Conservation (phyloP, 2,329 filamentous ascomycete genomes). For the Cercospora zeae-maydis region DNA sequence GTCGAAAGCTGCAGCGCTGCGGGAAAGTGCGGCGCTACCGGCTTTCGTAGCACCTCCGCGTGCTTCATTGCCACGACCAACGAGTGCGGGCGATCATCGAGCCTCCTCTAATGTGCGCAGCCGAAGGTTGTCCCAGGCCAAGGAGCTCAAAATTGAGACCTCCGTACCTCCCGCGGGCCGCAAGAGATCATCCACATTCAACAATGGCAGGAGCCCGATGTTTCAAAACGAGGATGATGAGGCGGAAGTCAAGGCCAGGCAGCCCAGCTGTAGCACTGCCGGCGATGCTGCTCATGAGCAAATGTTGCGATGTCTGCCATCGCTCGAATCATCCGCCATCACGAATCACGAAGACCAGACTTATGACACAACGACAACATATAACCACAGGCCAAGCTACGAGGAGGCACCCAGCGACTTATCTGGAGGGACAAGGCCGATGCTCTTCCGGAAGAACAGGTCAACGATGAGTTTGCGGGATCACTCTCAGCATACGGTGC, state of each 20-base stretch:
- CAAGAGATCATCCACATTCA: conserved; percentile 34
- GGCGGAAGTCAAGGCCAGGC: conserved; percentile 14
- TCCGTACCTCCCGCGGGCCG: conserved; percentile 36
- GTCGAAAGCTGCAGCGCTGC: conserved; percentile 30
- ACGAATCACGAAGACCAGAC: conserved; percentile 11
- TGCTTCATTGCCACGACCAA: conserved; percentile 25
- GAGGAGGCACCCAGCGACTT: conserved; percentile 30
- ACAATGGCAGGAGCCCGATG: conserved; percentile 28
- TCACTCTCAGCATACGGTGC: conserved; percentile 61
- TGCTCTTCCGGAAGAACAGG: conserved; percentile 48
- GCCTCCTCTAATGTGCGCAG: conserved; percentile 47
- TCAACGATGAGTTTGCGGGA: conserved; percentile 62
- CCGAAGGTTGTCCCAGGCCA: conserved; percentile 73
- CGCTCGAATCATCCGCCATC: conserved; percentile 28
- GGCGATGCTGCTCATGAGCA: conserved; percentile 31
- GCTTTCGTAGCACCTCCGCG: conserved; percentile 30
- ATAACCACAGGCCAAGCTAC: conserved; percentile 23
- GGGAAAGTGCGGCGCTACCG: conserved; percentile 31
- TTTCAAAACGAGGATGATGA: conserved; percentile 25
- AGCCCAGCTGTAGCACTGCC: conserved; percentile 20
- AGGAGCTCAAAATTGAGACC: conserved; percentile 88
- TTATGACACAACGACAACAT: conserved; percentile 18
- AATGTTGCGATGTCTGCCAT: conserved; percentile 33
- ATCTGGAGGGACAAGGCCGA: conserved; percentile 24
- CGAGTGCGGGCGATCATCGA: conserved; percentile 20